Base-by-base conservation (phyloP, 2,329 filamentous ascomycete species). In the Penicillium sp. region DNA sequence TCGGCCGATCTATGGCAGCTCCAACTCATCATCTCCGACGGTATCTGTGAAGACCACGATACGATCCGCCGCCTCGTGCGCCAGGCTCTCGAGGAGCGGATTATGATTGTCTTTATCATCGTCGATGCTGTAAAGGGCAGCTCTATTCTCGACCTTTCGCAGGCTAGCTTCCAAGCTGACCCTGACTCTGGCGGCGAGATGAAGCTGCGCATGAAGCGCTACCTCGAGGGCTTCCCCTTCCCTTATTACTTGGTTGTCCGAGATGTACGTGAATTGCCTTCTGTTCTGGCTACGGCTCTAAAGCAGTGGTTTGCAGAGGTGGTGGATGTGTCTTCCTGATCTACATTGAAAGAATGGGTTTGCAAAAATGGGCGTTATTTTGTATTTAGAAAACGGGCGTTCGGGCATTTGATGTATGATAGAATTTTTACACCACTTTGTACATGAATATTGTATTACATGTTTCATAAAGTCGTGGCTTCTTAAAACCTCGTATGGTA, bases 61-160 rank as follows among this genome's bases (percentile, higher is more conserved):
- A 83, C 86, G 5, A 93, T 99, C 67, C 85, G 90, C 15, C 83
- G 91, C 5, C 83, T 98, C 22, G 87, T 99, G 11, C 84, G 95
- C 10, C 89, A 94, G 76, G 94, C 95, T 0, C 88, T 92, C 71
- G 93, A 97, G 75, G 91, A 97, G 78, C 84, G 92, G 15, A 96
- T 99, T 73, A 97, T 99, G 91, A 88, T 98, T 63, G 94, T 99
- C 5, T 99, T 99, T 75, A 91, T 99, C 69, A 90, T 99, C 70
- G 92, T 99, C 72, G 95, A 99, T 79, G 82, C 86, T 47, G 71
- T 81, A 22, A 77, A 78, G 59, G 76, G 76, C 25, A 80, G 74
- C 61, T 81, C 78, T 1, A 96, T 99, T 62, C 78, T 98, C 70
- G 92, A 97, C 73, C 83, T 98, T 69, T 92, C 92, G 75, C 89